Evolutionary conservation across 306 rosid genomes (phyloP).

Genomic region (Purshia tridentata): DNA sequence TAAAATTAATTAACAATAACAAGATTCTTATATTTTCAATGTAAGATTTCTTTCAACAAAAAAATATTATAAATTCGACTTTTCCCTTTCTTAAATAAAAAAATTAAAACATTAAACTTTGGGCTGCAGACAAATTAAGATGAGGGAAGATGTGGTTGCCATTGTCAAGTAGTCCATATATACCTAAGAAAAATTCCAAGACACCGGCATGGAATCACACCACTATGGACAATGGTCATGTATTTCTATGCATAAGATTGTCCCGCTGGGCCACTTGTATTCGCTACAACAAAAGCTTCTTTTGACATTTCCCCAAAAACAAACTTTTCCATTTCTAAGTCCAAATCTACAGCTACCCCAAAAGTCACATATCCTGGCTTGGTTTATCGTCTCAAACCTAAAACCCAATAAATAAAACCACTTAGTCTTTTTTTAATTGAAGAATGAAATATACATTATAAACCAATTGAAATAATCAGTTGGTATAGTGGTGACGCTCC

Average conservation of each 20-base stretch:
- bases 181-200: constrained; percentile 2
- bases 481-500: no score
- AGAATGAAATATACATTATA: background rate
- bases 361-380: background rate
- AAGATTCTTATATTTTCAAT: no score
- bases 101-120: no score
- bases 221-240: background rate
- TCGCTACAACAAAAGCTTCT: background rate
- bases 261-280: background rate
- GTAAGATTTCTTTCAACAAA: no score
- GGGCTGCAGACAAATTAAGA: no score
- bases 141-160: background rate
- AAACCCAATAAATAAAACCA: background rate
- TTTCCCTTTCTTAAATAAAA: no score
- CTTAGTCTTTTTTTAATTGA: background rate
- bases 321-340: background rate
- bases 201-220: background rate
- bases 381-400: background rate
- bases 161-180: background rate
- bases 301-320: background rate
- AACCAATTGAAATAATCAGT: background rate
- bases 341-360: background rate
- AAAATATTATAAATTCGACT: no score
- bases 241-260: background rate
- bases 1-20: no score